Percentiles rank a stretch among this genome's conserved stretches.
Evolutionary conservation across 2,329 filamentous ascomycete species (phyloP).

Genomic region (Moelleriella libera): DNA sequence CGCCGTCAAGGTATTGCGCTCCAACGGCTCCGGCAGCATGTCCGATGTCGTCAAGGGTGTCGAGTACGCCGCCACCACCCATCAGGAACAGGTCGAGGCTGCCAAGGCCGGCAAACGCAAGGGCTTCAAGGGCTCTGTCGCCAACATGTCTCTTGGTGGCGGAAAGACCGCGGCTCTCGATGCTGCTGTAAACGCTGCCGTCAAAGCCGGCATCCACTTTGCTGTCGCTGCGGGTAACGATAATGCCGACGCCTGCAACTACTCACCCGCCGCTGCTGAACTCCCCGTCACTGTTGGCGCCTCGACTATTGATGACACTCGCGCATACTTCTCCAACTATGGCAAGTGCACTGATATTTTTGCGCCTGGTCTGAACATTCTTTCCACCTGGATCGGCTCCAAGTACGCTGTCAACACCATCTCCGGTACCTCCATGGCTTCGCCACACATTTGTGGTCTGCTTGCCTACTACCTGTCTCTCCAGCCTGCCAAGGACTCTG

Average conservation of each 20-base stretch:
- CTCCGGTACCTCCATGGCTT: conserved; percentile 98
- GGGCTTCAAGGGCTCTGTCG: conserved; percentile 96
- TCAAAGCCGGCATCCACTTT: conserved; percentile 86
- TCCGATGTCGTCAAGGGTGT: conserved; percentile 97
- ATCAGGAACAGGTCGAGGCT: conserved; percentile 58
- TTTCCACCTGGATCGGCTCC: conserved; percentile 97
- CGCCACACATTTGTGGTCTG: conserved; percentile 90
- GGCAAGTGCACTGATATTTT: conserved; percentile 99
- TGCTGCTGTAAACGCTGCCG: conserved; percentile 83
- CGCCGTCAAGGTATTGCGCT: conserved; percentile 95
- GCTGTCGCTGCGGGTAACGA: conserved; percentile 97
- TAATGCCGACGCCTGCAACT: conserved; percentile 98
- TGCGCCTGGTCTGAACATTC: conserved; percentile 89
- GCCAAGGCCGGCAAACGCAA: conserved; percentile 83
- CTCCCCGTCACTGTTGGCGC: conserved; percentile 94
- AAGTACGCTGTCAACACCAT: conserved; percentile 96
- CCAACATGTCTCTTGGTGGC: conserved; percentile 98
- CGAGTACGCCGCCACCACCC: conserved; percentile 76
- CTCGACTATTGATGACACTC: conserved; percentile 82
- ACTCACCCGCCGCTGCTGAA: conserved; percentile 85
- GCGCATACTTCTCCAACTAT: conserved; percentile 99
- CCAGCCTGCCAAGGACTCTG: conserved; percentile 79
- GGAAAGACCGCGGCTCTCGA: conserved; percentile 92
- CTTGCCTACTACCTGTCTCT: conserved; percentile 97
- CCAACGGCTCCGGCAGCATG: conserved; percentile 97